Evolutionary conservation across 768 basidiomycete species (phyloP).

Genomic region (Xerocomellus amylosporus): DNA sequence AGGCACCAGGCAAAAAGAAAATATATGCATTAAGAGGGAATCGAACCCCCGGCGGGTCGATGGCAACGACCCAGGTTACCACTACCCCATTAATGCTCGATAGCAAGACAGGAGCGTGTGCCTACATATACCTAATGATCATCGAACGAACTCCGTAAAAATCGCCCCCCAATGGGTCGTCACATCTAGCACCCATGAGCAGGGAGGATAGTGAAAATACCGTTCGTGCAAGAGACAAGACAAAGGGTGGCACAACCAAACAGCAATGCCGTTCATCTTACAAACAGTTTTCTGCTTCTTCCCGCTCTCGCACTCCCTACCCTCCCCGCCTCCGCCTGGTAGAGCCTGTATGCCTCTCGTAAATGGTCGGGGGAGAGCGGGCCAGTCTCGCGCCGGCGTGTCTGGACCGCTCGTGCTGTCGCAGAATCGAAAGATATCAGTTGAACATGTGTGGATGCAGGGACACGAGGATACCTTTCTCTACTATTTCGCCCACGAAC

Average conservation of each 20-base stretch:
- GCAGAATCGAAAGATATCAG: background rate
- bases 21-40: slow-evolving; percentile 43
- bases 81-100: slow-evolving; percentile 51
- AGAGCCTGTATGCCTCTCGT: slow-evolving; percentile 83
- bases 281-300: slow-evolving; percentile 70
- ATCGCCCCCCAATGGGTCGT: too few relatives aligned
- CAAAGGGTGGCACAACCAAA: background rate
- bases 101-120: accelerated
- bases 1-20: too few relatives aligned
- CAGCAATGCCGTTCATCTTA: slow-evolving; percentile 39
- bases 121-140: too few relatives aligned
- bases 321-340: slow-evolving; percentile 76
- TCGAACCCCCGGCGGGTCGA: slow-evolving; percentile 87
- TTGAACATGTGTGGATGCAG: background rate
- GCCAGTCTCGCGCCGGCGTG: slow-evolving; percentile 66
- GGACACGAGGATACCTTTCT: slow-evolving; percentile 57
- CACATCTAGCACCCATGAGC: background rate
- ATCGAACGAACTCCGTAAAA: background rate
- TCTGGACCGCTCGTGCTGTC: slow-evolving; percentile 74
- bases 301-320: slow-evolving; percentile 76
- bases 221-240: background rate
- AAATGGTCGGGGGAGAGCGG: slow-evolving; percentile 86
- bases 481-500: slow-evolving; percentile 90
- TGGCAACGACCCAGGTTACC: slow-evolving; percentile 68
- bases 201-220: background rate